Percentiles rank a stretch among this genome's conserved stretches.
Evolutionary conservation across 2,329 filamentous ascomycete species (phyloP).

Genomic region (Ophiostoma quercus): DNA sequence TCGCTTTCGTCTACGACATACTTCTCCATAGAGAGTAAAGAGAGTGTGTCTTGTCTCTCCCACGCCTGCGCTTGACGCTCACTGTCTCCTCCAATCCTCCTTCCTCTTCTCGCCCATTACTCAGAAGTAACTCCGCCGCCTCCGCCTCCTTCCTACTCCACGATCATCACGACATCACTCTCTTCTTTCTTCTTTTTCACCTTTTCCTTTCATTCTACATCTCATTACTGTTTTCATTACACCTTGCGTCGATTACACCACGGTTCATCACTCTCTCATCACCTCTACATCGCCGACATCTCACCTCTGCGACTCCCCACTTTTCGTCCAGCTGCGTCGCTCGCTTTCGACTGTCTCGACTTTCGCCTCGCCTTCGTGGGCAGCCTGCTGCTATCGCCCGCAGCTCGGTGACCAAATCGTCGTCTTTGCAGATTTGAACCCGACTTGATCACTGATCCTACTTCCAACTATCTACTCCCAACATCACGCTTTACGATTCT

Average conservation of each 20-base stretch:
- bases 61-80: constrained; percentile 1
- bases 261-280: neutral
- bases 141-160: constrained; percentile 7
- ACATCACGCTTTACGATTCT: neutral
- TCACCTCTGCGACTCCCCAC: constrained; percentile 9
- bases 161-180: neutral
- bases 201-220: neutral
- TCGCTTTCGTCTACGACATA: constrained; percentile 11
- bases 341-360: too few species aligned
- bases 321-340: neutral
- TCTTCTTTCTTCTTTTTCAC: neutral
- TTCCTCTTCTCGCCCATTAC: neutral
- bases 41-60: neutral
- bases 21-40: neutral
- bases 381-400: constrained; percentile 5
- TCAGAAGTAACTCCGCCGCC: neutral
- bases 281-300: neutral
- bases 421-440: neutral
- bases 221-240: neutral
- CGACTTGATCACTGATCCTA: neutral
- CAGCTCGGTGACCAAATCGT: constrained; percentile 7
- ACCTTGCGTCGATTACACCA: neutral
- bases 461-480: too few species aligned
- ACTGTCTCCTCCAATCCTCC: constrained; percentile 5
- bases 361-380: neutral